Evolutionary conservation across 2,329 filamentous ascomycete genomes (phyloP), one percentile per base, ranked within the genome.

Genomic region (Aspergillus ochraceus): DNA sequence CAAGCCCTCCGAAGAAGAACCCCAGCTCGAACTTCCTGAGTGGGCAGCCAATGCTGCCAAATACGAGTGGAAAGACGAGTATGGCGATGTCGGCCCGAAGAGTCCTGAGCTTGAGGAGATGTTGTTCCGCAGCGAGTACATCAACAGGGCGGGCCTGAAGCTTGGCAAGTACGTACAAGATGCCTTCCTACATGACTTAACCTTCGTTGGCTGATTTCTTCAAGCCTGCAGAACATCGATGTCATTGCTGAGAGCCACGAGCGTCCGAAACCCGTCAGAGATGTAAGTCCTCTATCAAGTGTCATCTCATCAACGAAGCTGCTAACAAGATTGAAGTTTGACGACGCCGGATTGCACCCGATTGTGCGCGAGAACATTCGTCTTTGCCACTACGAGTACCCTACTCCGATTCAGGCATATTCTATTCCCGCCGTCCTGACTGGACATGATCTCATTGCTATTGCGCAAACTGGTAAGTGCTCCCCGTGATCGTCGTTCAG

Each of bases 321-420:
- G 39, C 57, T 65, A 55, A 70, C 19, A 50, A n/a, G 24, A 20
- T 19, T 84, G 55, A 74, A 82, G 73, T 98, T 97, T 73, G 80
- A 88, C 1, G 83, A 90, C 59, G 91, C 91, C 22, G 92, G 91
- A 2, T 81, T 99, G 14, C 95, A 99, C 69, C 95, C 95, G 0
- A 84, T 87, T 29, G 90, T 98, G 83, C 73, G 89, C 1, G 82
- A 88, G 64, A 99, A 98, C 66, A 83, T 97, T 46, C 72, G 86
- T 61, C 81, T 93, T 2, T 88, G 87, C 62, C 84, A 87, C 1
- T 98, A 96, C 71, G 74, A 79, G 0, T 70, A 77, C 0, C 92
- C 93, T 0, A 98, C 95, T 0, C 91, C 93, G 0, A 95, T 99
- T 42, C 95, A 99, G 73, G 86, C 86, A 20, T 97, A 91, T 73